Evolutionary conservation across 202 grass and related monocot species (phyloP).

Genomic region (Schoenoplectus triqueter): DNA sequence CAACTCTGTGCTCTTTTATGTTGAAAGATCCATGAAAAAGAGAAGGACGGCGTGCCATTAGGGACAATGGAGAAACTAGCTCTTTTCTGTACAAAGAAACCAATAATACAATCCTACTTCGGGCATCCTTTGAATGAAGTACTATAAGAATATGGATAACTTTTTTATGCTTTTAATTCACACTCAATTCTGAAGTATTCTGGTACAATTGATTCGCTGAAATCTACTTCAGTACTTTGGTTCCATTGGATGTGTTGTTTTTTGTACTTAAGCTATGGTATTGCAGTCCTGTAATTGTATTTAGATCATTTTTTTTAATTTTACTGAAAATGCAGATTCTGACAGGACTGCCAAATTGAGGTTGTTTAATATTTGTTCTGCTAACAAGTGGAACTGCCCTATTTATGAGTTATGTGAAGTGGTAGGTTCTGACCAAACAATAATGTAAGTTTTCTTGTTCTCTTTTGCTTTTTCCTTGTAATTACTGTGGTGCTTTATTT

Average conservation of each 20-base stretch:
- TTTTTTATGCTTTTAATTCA: neutral
- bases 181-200: neutral
- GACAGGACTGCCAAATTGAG: slow-evolving; percentile 40
- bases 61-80: too few relatives aligned
- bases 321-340: slow-evolving; percentile 19
- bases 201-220: neutral
- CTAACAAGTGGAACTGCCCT: slow-evolving; percentile 48
- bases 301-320: neutral
- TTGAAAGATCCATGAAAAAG: too few relatives aligned
- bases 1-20: too few relatives aligned
- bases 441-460: slow-evolving; percentile 54
- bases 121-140: too few relatives aligned
- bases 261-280: neutral
- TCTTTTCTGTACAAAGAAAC: too few relatives aligned
- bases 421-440: slow-evolving; percentile 46
- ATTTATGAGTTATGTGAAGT: slow-evolving; percentile 54
- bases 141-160: too few relatives aligned
- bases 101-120: too few relatives aligned
- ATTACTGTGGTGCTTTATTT: neutral
- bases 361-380: slow-evolving; percentile 51
- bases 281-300: slow-evolving; percentile 1
- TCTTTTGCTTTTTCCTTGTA: neutral
- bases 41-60: too few relatives aligned
- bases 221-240: too few relatives aligned
- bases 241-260: neutral